Percentiles rank a stretch among this genome's conserved stretches.
phyloP scores from a whole-genome alignment of 2,329 filamentous ascomycete species.

The Aspergillus brunneoviolaceus region DNA sequence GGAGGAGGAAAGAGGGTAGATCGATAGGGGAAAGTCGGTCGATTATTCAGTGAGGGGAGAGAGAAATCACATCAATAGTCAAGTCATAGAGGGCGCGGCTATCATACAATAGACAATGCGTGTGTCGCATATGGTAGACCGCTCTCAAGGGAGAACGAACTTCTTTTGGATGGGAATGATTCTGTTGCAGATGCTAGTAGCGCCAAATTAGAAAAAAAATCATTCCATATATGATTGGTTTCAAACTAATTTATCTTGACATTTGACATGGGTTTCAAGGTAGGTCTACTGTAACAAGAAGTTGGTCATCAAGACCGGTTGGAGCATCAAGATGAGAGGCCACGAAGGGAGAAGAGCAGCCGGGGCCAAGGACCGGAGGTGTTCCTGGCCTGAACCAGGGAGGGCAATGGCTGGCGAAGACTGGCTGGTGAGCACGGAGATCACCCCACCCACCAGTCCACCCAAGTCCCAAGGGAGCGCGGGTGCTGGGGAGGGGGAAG shows the following conservation, averaged over 20 bases:
- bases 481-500: constrained; percentile 17
- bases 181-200: not conserved
- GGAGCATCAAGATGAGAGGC: constrained; percentile 3
- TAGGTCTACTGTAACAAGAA: not conserved
- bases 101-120: not conserved
- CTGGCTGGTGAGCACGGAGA: constrained; percentile 25
- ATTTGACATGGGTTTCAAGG: not conserved
- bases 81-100: not conserved
- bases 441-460: constrained; percentile 25
- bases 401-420: constrained; percentile 24
- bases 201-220: not conserved
- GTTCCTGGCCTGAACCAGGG: constrained; percentile 25
- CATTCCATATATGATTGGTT: not conserved
- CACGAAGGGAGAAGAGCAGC: constrained; percentile 11
- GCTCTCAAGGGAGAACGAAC: not conserved
- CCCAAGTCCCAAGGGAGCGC: constrained; percentile 14
- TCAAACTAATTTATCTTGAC: not conserved
- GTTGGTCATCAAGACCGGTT: not conserved
- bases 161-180: not conserved
- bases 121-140: not conserved
- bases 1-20: not conserved
- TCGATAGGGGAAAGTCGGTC: not conserved
- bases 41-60: not conserved
- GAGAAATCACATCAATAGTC: not conserved
- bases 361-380: constrained; percentile 25